phyloP scores from a whole-genome alignment of 1,284 basidiomycete genomes.

The Moesziomyces antarcticus region DNA sequence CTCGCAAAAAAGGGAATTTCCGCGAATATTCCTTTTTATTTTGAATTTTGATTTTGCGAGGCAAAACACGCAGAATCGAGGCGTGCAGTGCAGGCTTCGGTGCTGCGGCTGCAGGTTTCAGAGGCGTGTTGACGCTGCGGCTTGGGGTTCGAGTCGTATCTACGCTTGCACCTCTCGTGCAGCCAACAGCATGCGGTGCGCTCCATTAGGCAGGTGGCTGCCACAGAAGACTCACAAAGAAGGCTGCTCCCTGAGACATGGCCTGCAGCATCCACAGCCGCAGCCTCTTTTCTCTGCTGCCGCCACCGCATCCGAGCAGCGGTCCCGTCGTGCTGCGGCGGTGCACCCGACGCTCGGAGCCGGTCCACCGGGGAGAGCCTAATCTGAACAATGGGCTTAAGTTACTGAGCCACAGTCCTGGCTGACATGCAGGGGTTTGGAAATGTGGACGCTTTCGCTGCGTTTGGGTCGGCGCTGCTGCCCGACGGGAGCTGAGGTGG shows the following conservation, averaged over 20 bases:
- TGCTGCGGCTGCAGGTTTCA: conserved; percentile 1
- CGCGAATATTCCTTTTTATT: not conserved
- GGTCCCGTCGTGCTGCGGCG: too few species aligned
- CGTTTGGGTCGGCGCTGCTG: not conserved
- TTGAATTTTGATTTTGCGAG: not conserved
- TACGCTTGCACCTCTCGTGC: conserved; percentile 14
- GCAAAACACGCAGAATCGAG: not conserved
- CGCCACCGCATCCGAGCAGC: not conserved
- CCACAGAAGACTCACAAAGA: not conserved
- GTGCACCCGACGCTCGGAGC: not conserved
- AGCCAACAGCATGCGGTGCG: conserved; percentile 3
- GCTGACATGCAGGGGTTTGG: not conserved
- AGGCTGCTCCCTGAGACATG: not conserved
- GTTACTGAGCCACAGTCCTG: too few species aligned
- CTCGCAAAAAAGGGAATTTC: conserved; percentile 3
- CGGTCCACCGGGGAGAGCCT: too few species aligned
- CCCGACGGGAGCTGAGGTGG: not conserved
- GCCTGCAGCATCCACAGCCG: not conserved
- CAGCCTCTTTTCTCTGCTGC: too few species aligned
- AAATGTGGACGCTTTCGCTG: not conserved
- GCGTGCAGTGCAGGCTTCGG: too few species aligned
- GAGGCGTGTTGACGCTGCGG: not conserved
- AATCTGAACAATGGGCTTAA: too few species aligned
- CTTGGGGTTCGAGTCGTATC: conserved; percentile 6
- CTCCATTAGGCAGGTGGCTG: conserved; percentile 15